A percentile compares a stretch with the other conserved stretches of the same genome.
Conservation (phyloP, 2,329 filamentous ascomycete genomes). For the Venturia effusa region DNA sequence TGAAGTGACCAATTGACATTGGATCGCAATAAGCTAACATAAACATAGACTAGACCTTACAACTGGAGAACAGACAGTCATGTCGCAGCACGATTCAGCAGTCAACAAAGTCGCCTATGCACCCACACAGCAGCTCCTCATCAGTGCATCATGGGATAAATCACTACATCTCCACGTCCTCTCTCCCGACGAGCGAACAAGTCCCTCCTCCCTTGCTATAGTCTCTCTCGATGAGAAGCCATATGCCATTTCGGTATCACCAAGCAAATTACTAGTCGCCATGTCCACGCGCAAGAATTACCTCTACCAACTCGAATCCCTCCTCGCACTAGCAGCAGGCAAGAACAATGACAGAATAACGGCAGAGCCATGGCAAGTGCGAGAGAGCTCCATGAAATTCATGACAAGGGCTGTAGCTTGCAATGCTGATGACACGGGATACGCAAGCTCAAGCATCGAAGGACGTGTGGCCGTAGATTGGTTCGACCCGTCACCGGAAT, state of each 20-base stretch:
- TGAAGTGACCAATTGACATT: slow-evolving; percentile 26
- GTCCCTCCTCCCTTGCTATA: slow-evolving; percentile 45
- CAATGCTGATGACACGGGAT: slow-evolving; percentile 94
- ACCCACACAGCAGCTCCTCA: slow-evolving; percentile 60
- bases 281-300: slow-evolving; percentile 91
- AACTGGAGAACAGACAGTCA: slow-evolving; percentile 58
- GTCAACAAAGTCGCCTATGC: slow-evolving; percentile 81
- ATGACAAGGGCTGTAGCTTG: slow-evolving; percentile 87
- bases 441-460: slow-evolving; percentile 86
- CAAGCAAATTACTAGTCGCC: slow-evolving; percentile 83
- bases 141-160: slow-evolving; percentile 89
- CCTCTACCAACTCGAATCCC: slow-evolving; percentile 60
- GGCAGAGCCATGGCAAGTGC: slow-evolving; percentile 78
- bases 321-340: neutral
- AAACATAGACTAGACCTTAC: slow-evolving; percentile 53
- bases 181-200: slow-evolving; percentile 28
- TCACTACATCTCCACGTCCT: slow-evolving; percentile 68
- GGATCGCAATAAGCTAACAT: slow-evolving; percentile 9
- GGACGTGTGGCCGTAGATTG: slow-evolving; percentile 94
- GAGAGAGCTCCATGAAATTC: slow-evolving; percentile 91
- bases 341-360: slow-evolving; percentile 25
- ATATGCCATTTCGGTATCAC: slow-evolving; percentile 68
- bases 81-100: slow-evolving; percentile 69
- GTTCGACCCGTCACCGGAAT: slow-evolving; percentile 83
- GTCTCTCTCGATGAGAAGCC: slow-evolving; percentile 75